phyloP scores from a whole-genome alignment of 768 basidiomycete species.

The Gloeopeniophorella convolvens region DNA sequence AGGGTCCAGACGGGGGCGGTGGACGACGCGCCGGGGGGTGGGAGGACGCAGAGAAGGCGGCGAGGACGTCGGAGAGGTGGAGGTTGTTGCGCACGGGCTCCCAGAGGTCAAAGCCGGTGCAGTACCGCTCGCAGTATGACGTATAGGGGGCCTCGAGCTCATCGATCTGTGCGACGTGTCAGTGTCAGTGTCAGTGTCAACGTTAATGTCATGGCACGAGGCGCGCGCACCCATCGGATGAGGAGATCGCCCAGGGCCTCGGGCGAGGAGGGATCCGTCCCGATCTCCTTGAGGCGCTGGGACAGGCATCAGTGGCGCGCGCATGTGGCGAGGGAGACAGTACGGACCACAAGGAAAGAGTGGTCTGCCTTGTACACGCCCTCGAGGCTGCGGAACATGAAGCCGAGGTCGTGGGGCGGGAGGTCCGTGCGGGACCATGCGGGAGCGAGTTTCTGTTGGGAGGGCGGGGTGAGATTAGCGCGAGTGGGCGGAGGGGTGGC shows the following conservation, averaged over 20 bases:
- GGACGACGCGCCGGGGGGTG: conserved; percentile 43
- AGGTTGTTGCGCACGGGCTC: conserved; percentile 69
- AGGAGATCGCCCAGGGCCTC: too few species aligned
- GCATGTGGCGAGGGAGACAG: background rate
- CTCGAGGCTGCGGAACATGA: conserved; percentile 91
- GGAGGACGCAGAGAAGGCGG: conserved; percentile 56
- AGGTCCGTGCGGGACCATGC: conserved; percentile 95
- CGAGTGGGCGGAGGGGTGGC: too few species aligned
- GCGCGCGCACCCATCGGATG: too few species aligned
- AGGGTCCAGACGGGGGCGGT: too few species aligned
- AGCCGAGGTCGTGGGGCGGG: conserved; percentile 83
- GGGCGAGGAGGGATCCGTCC: conserved; percentile 85
- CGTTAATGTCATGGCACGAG: too few species aligned
- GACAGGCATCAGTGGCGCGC: conserved; percentile 10
- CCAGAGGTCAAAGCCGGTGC: conserved; percentile 76
- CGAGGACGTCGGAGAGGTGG: conserved; percentile 59
- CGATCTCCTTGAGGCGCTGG: conserved; percentile 91
- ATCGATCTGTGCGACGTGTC: conserved; percentile 57
- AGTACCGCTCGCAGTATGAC: conserved; percentile 65
- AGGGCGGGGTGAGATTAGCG: background rate
- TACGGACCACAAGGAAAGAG: conserved; percentile 55
- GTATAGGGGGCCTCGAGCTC: conserved; percentile 85
- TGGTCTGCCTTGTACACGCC: conserved; percentile 88
- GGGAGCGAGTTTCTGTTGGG: conserved; percentile 77
- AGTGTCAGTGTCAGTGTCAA: conserved; percentile 1